phyloP scores from a whole-genome alignment of 768 basidiomycete genomes.

The Pleurotus eryngii region DNA sequence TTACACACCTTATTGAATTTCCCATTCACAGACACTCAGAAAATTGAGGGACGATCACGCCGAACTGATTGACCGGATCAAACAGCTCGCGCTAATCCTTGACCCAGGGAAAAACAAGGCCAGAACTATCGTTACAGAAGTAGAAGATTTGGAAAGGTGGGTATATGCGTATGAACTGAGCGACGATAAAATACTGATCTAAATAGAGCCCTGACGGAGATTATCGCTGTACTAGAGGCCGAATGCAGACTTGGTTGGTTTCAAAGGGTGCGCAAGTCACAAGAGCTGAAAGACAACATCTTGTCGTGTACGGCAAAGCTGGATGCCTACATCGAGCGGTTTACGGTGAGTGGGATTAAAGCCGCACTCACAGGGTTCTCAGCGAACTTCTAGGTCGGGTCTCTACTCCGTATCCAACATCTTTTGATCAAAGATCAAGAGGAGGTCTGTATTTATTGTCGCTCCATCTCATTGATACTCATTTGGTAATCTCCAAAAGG shows the following conservation, averaged over 20 bases:
- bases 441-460: background rate
- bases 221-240: background rate
- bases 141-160: background rate
- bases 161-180: background rate
- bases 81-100: background rate
- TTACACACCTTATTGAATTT: background rate
- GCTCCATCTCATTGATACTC: background rate
- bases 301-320: background rate
- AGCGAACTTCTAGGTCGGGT: background rate
- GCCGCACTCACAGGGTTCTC: background rate
- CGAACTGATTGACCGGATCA: background rate
- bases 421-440: background rate
- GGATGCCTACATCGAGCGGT: background rate
- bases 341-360: background rate
- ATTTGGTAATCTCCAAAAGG: background rate
- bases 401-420: background rate
- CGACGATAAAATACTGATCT: too few relatives aligned
- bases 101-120: background rate
- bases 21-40: background rate
- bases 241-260: background rate
- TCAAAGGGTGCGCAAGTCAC: background rate
- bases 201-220: background rate
- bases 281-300: constrained; percentile 1
- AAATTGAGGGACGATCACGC: background rate
- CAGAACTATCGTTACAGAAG: too few relatives aligned